Evolutionary conservation across 805 yeast genomes (phyloP).

Genomic region (Yarrowia sp.): DNA sequence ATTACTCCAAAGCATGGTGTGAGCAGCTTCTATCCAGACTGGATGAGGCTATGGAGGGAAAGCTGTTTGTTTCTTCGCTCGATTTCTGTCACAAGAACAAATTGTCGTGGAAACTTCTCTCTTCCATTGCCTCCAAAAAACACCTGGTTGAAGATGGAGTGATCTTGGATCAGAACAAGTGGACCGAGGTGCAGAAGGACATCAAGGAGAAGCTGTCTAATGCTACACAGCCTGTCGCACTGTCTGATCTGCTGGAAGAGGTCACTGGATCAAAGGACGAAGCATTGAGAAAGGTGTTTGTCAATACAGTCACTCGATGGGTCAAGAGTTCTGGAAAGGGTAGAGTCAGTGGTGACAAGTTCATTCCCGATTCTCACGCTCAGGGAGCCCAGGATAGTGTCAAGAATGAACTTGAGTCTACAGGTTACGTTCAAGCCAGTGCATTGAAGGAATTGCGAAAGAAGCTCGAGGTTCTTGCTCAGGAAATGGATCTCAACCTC

Average conservation of each 20-base stretch:
- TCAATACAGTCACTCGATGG: background rate
- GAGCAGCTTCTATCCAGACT: constrained; percentile 2
- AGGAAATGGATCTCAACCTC: constrained; percentile 13
- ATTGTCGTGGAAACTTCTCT: constrained; percentile 28
- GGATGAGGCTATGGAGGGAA: background rate
- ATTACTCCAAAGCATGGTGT: constrained; percentile 32
- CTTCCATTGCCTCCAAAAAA: constrained; percentile 4
- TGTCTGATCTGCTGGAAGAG: background rate
- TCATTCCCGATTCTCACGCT: constrained; percentile 20
- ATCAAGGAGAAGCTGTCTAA: constrained; percentile 3
- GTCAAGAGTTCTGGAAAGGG: constrained; percentile 10
- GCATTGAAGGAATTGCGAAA: constrained; percentile 20
- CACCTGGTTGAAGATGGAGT: constrained; percentile 30
- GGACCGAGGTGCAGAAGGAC: background rate
- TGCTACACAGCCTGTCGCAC: background rate
- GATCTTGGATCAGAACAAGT: constrained; percentile 1
- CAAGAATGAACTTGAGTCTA: background rate
- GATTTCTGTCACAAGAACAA: constrained; percentile 28
- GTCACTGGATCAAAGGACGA: constrained; percentile 12
- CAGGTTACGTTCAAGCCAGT: constrained; percentile 1
- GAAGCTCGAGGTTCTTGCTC: constrained; percentile 25
- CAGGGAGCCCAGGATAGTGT: constrained; percentile 24
- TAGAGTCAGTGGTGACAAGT: constrained; percentile 14
- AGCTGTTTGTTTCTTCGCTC: constrained; percentile 15
- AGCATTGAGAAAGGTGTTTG: constrained; percentile 6